These are phyloP conservation scores for Apodospora peruviana DNA, from an alignment of 495 filamentous ascomycete species.

Conservation along the genomic window DNA sequence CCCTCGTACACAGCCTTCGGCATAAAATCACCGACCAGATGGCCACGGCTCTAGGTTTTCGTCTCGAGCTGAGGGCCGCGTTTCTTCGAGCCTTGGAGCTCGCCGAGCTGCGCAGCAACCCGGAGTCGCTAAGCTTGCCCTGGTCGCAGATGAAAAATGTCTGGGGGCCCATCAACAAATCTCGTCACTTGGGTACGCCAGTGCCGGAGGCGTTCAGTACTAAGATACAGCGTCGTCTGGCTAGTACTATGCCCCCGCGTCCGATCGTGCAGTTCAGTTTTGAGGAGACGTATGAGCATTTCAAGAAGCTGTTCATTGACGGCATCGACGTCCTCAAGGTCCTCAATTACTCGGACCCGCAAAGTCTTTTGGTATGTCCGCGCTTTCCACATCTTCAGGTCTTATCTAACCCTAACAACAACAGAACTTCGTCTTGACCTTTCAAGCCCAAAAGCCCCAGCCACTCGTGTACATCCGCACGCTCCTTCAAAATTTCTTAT, in stretches of 20 bases:
- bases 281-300: constrained; percentile 62
- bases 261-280: constrained; percentile 76
- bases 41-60: constrained; percentile 52
- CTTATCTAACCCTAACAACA: neutral
- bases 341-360: constrained; percentile 60
- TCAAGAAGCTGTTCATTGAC: constrained; percentile 68
- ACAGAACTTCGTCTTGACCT: constrained; percentile 62
- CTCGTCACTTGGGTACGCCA: constrained; percentile 55
- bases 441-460: constrained; percentile 73
- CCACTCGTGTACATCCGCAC: constrained; percentile 80
- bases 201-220: constrained; percentile 78
- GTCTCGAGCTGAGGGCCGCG: constrained; percentile 58
- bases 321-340: constrained; percentile 64
- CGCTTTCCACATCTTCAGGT: constrained; percentile 5
- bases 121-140: constrained; percentile 37
- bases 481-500: constrained; percentile 70
- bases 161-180: constrained; percentile 48
- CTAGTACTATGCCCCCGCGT: constrained; percentile 87
- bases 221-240: constrained; percentile 82
- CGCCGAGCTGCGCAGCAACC: constrained; percentile 33
- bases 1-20: constrained; percentile 44
- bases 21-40: constrained; percentile 44
- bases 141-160: constrained; percentile 43
- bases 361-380: constrained; percentile 56
- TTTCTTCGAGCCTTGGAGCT: constrained; percentile 53